A percentile compares a stretch with the other conserved stretches of the same genome.
Evolutionary conservation across 208 protist species (phyloP).

Genomic region (Crithidia sp.): DNA sequence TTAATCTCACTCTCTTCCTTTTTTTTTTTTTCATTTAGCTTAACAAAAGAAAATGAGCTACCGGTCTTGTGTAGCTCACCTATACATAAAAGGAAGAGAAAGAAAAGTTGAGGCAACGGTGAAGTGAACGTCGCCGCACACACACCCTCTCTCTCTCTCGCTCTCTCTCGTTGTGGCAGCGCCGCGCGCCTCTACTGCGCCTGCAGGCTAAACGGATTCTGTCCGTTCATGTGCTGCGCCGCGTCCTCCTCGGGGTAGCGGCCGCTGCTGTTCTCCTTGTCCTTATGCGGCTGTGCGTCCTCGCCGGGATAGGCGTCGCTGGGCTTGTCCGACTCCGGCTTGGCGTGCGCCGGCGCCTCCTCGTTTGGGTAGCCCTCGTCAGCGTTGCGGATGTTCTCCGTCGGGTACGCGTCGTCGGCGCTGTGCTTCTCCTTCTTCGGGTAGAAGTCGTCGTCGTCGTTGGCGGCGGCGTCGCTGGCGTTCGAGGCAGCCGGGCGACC

Average conservation of each 20-base stretch:
- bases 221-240: slow-evolving; percentile 6
- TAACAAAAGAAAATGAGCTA: slow-evolving; percentile 17
- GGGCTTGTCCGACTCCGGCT: not conserved
- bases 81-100: slow-evolving; percentile 7
- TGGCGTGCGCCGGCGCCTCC: not conserved
- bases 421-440: slow-evolving; percentile 17
- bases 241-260: slow-evolving; percentile 13
- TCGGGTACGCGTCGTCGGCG: not conserved
- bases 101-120: not conserved
- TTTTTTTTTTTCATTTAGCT: too few species aligned
- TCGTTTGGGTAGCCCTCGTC: slow-evolving; percentile 6
- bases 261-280: not conserved
- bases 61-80: slow-evolving; percentile 10
- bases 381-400: not conserved
- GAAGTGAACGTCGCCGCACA: not conserved
- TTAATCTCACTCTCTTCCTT: too few species aligned
- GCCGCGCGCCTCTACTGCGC: slow-evolving; percentile 1
- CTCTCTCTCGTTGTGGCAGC: too few species aligned
- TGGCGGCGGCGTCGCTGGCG: not conserved
- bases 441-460: slow-evolving; percentile 23
- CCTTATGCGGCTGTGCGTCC: not conserved
- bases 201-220: slow-evolving; percentile 11
- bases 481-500: not conserved
- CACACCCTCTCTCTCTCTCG: not conserved
- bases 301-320: slow-evolving; percentile 3